These are phyloP conservation scores for Exophiala mesophila DNA, from an alignment of 2,329 filamentous ascomycete genomes.

Conservation along the genomic window DNA sequence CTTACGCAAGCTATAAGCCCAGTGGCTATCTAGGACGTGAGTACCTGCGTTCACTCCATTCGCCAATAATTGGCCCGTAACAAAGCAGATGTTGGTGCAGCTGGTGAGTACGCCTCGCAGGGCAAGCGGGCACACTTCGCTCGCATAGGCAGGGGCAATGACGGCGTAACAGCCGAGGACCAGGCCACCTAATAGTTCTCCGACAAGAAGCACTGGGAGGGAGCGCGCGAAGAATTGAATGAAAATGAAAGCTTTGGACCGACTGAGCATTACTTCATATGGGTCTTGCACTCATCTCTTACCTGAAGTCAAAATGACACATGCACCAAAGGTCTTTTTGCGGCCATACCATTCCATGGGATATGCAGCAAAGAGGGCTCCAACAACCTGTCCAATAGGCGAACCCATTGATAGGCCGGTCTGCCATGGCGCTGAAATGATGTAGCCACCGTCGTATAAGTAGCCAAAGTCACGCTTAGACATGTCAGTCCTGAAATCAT, in stretches of 20 bases:
- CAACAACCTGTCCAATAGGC: conserved; percentile 44
- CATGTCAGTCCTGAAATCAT: background rate
- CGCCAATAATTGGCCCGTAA: conserved; percentile 34
- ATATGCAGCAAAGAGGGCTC: conserved; percentile 36
- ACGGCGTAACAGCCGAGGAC: conserved; percentile 47
- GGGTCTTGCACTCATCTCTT: background rate
- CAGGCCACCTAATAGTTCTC: conserved; percentile 46
- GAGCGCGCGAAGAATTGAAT: conserved; percentile 31
- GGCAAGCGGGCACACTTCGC: conserved; percentile 37
- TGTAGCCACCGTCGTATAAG: conserved; percentile 34
- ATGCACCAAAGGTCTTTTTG: conserved; percentile 26
- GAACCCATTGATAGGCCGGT: conserved; percentile 53
- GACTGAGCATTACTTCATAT: too few relatives aligned
- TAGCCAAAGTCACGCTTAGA: conserved; percentile 50
- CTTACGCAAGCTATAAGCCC: conserved; percentile 38
- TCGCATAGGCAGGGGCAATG: conserved; percentile 44
- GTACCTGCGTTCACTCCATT: conserved; percentile 33
- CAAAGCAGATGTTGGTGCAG: conserved; percentile 48
- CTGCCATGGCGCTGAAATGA: conserved; percentile 58
- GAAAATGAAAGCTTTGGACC: conserved; percentile 19
- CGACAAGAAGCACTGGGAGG: conserved; percentile 39
- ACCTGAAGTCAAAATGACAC: conserved; percentile 20
- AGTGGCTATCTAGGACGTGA: conserved; percentile 33
- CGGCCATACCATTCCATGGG: conserved; percentile 37
- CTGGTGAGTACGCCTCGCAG: conserved; percentile 48